A percentile compares a stretch with the other conserved stretches of the same genome.
These are phyloP conservation scores for Penicillium malachiteum DNA, from an alignment of 495 filamentous ascomycete species.

Conservation along the genomic window DNA sequence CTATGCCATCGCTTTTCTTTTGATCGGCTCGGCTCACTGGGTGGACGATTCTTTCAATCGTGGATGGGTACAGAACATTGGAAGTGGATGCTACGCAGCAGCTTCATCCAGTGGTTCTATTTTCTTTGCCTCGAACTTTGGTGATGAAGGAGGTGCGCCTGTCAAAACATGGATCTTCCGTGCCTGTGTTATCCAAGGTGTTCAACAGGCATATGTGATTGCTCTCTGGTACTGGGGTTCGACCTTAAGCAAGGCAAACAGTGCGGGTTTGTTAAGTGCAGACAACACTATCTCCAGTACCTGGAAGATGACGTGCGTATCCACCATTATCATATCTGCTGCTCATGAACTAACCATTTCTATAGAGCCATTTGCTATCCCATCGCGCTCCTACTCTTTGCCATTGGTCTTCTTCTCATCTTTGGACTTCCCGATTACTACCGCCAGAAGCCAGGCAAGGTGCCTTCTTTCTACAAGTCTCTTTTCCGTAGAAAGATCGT, in stretches of 20 bases:
- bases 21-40: constrained; percentile 63
- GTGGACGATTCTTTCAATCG: constrained; percentile 37
- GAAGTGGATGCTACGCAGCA: constrained; percentile 44
- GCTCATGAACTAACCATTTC: constrained; percentile 2
- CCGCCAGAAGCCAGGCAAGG: constrained; percentile 62
- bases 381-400: constrained; percentile 40
- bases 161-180: constrained; percentile 51
- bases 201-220: constrained; percentile 49
- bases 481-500: constrained; percentile 46
- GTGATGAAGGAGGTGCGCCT: constrained; percentile 49
- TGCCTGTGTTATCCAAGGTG: constrained; percentile 49
- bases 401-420: constrained; percentile 37
- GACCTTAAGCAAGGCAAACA: constrained; percentile 34
- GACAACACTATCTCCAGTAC: constrained; percentile 36
- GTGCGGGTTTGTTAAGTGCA: constrained; percentile 30
- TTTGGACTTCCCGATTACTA: constrained; percentile 50
- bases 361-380: constrained; percentile 44
- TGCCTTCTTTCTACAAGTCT: constrained; percentile 56
- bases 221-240: constrained; percentile 53
- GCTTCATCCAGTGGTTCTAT: constrained; percentile 50
- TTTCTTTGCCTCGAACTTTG: constrained; percentile 53
- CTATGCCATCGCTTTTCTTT: constrained; percentile 63
- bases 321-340: too few relatives aligned
- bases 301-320: constrained; percentile 46
- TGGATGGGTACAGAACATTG: constrained; percentile 51